Percentiles rank a stretch among this genome's conserved stretches.
phyloP scores from a whole-genome alignment of 1,284 basidiomycete species.

The Apiotrichum gamsii region DNA sequence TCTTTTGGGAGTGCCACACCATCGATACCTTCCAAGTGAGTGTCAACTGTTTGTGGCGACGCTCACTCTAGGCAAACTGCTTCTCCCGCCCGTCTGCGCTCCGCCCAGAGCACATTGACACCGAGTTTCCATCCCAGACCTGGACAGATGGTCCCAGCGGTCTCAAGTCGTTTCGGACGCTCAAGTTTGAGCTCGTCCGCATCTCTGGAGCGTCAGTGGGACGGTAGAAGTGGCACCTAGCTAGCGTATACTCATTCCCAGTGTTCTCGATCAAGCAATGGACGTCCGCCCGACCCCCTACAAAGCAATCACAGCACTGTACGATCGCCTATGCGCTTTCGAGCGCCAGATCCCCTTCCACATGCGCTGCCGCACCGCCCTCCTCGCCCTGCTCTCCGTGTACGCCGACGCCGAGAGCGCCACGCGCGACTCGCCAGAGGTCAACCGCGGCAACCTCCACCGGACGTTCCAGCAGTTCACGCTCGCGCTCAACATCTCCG shows the following conservation, averaged over 20 bases:
- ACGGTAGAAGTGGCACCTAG: not conserved
- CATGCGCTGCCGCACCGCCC: slow-evolving; percentile 26
- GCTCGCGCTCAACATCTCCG: slow-evolving; percentile 27
- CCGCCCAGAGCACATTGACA: slow-evolving; percentile 27
- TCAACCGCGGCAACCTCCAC: slow-evolving; percentile 18
- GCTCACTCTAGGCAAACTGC: slow-evolving; percentile 21
- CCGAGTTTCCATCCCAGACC: slow-evolving; percentile 21
- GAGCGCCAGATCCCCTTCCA: slow-evolving; percentile 26
- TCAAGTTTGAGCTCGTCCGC: slow-evolving; percentile 29
- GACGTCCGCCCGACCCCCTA: slow-evolving; percentile 20
- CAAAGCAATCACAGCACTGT: slow-evolving; percentile 17
- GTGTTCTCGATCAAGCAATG: slow-evolving; percentile 25
- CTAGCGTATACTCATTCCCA: not conserved
- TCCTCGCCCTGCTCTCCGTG: slow-evolving; percentile 20
- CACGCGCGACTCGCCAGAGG: slow-evolving; percentile 19
- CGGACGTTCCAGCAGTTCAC: slow-evolving; percentile 32
- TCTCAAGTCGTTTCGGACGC: slow-evolving; percentile 20
- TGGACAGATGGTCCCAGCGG: slow-evolving; percentile 7
- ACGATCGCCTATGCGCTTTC: slow-evolving; percentile 26
- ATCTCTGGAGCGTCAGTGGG: slow-evolving; percentile 19
- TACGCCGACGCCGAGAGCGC: slow-evolving; percentile 24
- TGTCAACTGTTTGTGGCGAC: not conserved
- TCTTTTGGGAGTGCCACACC: slow-evolving; percentile 29
- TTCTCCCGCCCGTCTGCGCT: slow-evolving; percentile 30
- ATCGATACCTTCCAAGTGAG: slow-evolving; percentile 24